Percentiles rank a stretch among this genome's conserved stretches.
Evolutionary conservation across 257 asterid species (phyloP).

Genomic region (Apocynum venetum): DNA sequence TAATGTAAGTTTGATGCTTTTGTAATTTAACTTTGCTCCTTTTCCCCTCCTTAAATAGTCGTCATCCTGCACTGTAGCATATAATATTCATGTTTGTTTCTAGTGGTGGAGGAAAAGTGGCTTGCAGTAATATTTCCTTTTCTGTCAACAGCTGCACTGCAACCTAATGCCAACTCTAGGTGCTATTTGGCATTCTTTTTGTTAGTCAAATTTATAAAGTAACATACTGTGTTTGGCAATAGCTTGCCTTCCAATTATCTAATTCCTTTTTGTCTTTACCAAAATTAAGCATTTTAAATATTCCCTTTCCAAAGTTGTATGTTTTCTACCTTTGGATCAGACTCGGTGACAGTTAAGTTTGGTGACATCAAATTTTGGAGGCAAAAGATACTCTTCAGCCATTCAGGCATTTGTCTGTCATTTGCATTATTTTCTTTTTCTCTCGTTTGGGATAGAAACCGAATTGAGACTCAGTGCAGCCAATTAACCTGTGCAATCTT

Average conservation of each 20-base stretch:
- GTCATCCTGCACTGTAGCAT: background rate
- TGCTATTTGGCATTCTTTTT: background rate
- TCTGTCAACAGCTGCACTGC: background rate
- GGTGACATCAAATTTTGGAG: background rate
- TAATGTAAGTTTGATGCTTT: constrained; percentile 46
- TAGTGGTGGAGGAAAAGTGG: background rate
- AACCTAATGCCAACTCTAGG: background rate
- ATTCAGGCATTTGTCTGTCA: background rate
- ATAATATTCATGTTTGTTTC: background rate
- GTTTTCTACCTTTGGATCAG: background rate
- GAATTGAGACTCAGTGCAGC: background rate
- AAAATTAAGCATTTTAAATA: background rate
- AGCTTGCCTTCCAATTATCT: background rate
- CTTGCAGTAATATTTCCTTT: background rate
- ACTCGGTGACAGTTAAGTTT: background rate
- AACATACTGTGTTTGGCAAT: background rate
- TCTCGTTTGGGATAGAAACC: background rate
- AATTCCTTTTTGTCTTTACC: background rate
- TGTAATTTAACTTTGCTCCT: background rate
- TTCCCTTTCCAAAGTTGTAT: background rate
- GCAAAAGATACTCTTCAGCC: background rate
- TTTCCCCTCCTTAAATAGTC: too few relatives aligned
- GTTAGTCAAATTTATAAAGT: background rate
- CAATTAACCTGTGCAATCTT: background rate
- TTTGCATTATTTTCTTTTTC: background rate